Evolutionary conservation across 768 basidiomycete genomes (phyloP).

Genomic region (Lentinula raphanica): DNA sequence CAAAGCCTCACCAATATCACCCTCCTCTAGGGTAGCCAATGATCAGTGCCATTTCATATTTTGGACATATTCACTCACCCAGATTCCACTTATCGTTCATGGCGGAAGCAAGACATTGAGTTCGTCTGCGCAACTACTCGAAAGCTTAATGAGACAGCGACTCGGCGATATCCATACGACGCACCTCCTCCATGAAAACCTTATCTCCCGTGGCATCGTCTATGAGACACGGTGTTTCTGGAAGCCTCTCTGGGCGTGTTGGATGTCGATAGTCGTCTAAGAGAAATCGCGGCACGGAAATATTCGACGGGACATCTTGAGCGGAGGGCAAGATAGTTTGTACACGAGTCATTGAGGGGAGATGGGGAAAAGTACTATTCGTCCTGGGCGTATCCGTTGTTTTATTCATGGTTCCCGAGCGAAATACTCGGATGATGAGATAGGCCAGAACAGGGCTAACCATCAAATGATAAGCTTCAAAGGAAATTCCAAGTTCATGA

Average conservation of each 20-base stretch:
- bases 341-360: constrained; percentile 2
- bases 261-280: constrained; percentile 29
- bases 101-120: constrained; percentile 28
- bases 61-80: constrained; percentile 16
- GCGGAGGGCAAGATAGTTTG: background rate
- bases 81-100: constrained; percentile 24
- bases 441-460: background rate
- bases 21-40: constrained; percentile 20
- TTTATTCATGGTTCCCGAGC: background rate
- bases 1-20: constrained; percentile 32
- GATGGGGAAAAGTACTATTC: background rate
- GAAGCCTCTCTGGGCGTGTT: constrained; percentile 25
- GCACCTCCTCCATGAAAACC: constrained; percentile 34
- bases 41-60: background rate
- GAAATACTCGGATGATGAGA: constrained; percentile 6
- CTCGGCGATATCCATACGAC: constrained; percentile 4
- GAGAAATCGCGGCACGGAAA: constrained; percentile 39
- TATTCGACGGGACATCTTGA: constrained; percentile 7
- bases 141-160: background rate
- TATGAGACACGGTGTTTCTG: constrained; percentile 32
- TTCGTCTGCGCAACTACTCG: constrained; percentile 27
- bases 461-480: constrained; percentile 7
- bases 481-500: background rate
- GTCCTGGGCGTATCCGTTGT: background rate
- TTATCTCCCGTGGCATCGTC: constrained; percentile 33